Base-by-base conservation (phyloP, 1,139 yeast species). In the Eremothecium cymbalariae region DNA sequence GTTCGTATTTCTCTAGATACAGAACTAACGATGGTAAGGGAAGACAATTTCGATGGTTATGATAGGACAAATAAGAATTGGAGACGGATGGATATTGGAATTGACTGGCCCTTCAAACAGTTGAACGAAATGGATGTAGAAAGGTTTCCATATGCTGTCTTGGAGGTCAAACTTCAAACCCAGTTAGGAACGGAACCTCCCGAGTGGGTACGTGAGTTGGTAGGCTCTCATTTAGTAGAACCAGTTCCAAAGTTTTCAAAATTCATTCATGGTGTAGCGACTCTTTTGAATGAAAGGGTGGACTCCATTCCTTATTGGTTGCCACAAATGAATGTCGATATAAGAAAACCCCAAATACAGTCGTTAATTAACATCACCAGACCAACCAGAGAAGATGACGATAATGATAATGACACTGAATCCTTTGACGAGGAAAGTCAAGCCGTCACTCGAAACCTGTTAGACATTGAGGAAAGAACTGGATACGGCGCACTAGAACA, bases 151-250 rank as follows among this genome's bases (percentile, higher is more conserved):
- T 90, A 90, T 59, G 98, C 98, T 1, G 96, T 90, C 31, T 68
- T 90, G 47, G 98, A 90, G 64, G 98, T 90, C 40, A 90, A 90
- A 63, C 70, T 90, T 46, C 98, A 90, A 63, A 90, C 98, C 6
- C 98, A 90, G 64, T 57, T 90, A 63, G 98, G 98, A 37, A 98
- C 90, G 64, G 98, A 90, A 60, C 98, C 98, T 26, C 98, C 98
- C 11, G 77, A 73, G 44, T 90, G 98, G 98, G 94, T 90, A 30
- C 75, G 94, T 48, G 95, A 90, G 47, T 72, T 90, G 57, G 86
- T 88, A 27, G 67, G 86, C 1, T 81, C 94, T 18, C 98, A 90
- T 59, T 68, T 90, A 40, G 98, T 90, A 31, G 98, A 90, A 62
- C 96, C 97, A 0, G 96, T 90, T 25, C 98, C 98, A 21, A 90